These are phyloP conservation scores for Pseudogymnoascus sp. DNA, from an alignment of 2,329 filamentous ascomycete genomes.

Conservation along the genomic window DNA sequence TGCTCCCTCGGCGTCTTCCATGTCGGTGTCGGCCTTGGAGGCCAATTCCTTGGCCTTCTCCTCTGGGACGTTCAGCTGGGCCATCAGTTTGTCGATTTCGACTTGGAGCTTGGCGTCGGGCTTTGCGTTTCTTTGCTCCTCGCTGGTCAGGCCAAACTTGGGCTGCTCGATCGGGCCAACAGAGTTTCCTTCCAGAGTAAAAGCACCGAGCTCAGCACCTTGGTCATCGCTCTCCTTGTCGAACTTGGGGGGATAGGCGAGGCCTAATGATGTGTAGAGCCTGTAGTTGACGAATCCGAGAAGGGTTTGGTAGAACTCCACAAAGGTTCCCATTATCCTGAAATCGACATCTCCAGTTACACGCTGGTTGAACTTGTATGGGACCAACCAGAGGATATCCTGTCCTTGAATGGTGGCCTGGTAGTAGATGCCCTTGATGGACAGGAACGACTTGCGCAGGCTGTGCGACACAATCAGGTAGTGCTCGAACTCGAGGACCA, in stretches of 20 bases:
- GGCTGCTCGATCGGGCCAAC: conserved; percentile 44
- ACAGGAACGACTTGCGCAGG: conserved; percentile 90
- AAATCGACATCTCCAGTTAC: conserved; percentile 94
- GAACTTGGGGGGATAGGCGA: conserved; percentile 95
- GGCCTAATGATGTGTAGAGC: conserved; percentile 79
- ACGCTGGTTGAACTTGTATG: conserved; percentile 95
- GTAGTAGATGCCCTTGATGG: conserved; percentile 99
- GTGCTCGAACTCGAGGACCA: conserved; percentile 95
- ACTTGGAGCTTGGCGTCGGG: conserved; percentile 56
- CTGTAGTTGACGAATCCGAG: conserved; percentile 94
- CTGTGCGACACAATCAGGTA: conserved; percentile 90
- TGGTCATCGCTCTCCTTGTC: conserved; percentile 78
- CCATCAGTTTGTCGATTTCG: conserved; percentile 59
- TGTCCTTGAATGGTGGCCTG: conserved; percentile 96
- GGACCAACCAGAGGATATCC: conserved; percentile 93
- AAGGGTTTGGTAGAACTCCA: conserved; percentile 97
- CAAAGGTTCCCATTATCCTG: conserved; percentile 97
- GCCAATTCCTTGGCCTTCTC: conserved; percentile 35
- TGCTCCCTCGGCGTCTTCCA: conserved; percentile 36
- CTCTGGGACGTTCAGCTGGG: conserved; percentile 52
- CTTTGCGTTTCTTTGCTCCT: conserved; percentile 35
- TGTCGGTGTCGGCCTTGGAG: conserved; percentile 32
- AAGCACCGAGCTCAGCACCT: conserved; percentile 82
- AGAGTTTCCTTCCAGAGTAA: conserved; percentile 74
- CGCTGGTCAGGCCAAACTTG: conserved; percentile 44